Evolutionary conservation across 441 rosid species (phyloP), one percentile per base, ranked within the genome.

Genomic region (Isatis lusitanica): DNA sequence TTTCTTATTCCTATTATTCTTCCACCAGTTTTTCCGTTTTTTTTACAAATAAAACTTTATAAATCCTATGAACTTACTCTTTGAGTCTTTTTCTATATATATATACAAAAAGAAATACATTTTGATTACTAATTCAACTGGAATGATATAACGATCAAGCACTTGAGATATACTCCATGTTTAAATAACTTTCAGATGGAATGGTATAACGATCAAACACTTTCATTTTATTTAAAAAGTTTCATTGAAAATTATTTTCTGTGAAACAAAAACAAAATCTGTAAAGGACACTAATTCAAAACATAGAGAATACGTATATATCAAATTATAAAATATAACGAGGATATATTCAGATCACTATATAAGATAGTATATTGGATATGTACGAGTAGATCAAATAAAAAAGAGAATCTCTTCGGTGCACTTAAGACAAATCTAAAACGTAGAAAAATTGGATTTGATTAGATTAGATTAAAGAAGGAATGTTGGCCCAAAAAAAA

Each of bases 371-470:
- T n/a, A n/a, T 62, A 21, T 62, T 18, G 43, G 31, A 62, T 70
- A 70, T 43, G 21, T 31, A 63, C 9, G 55, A 70, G 15, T 64
- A 76, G 3, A 39, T 18, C 2, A 15, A 48, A 35, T n/a, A 57
- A 42, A 36, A 53, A 33, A 21, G 30, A 52, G 65, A 66, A 71
- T 71, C 59, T 71, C 64, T 26, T 62, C 28, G 11, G 44, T 59
- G 59, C 70, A 66, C 68, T 71, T 51, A 62, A 71, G 80, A 76
- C 76, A 76, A 76, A 76, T 48, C 68, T 66, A 42, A 5, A 60
- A 59, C 77, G 43, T 66, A 61, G 48, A 77, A 77, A 71, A 71
- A 59, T 69, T 60, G 53, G 50, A 42, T 42, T 42, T 66, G 42
- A 58, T 58, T 65, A 71, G 53, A 64, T 65, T 68, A 70, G 38